phyloP scores from a whole-genome alignment of 768 basidiomycete species.

The Fibroporia radiculosa region DNA sequence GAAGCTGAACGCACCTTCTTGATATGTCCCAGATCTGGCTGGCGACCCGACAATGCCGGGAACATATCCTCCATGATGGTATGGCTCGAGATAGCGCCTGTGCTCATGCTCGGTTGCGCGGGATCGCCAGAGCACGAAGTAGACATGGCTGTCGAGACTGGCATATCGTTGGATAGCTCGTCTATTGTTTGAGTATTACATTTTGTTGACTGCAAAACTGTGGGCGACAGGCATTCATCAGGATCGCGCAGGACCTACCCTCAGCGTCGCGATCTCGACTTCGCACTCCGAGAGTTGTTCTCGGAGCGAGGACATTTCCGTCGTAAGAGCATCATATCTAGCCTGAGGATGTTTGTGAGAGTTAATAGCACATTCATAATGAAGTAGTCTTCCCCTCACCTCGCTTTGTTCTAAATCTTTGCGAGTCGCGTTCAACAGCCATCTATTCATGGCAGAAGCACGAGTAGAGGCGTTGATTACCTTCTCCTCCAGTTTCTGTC shows the following conservation, averaged over 20 bases:
- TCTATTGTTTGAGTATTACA: too few species aligned
- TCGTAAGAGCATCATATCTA: background rate
- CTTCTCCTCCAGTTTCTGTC: background rate
- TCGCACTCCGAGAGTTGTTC: background rate
- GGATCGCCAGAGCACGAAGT: too few species aligned
- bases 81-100: background rate
- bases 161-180: too few species aligned
- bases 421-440: background rate
- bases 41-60: background rate
- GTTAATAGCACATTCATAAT: background rate
- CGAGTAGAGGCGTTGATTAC: background rate
- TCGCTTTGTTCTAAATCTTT: background rate
- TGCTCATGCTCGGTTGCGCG: too few species aligned
- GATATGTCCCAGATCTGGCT: background rate
- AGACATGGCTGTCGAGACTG: too few species aligned
- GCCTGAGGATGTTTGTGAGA: background rate
- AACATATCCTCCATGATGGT: slow-evolving; percentile 1
- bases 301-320: background rate
- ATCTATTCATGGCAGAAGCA: background rate
- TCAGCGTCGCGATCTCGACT: background rate
- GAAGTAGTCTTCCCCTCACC: too few species aligned
- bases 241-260: too few species aligned
- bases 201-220: too few species aligned
- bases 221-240: too few species aligned
- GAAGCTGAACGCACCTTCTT: background rate